Evolutionary conservation across 805 yeast genomes (phyloP).

Genomic region (Kockiozyma suomiensis): DNA sequence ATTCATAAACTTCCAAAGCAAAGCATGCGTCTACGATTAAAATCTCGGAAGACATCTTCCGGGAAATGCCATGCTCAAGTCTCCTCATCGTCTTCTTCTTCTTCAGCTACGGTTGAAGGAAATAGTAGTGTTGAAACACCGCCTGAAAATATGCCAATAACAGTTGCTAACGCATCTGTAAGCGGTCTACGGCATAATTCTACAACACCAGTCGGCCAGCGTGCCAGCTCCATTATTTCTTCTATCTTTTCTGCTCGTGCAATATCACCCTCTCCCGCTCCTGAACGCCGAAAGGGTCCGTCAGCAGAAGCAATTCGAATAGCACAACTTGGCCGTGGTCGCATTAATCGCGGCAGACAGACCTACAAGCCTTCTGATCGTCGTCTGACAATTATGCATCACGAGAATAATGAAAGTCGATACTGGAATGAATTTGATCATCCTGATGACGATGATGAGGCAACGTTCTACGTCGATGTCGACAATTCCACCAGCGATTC

Average conservation of each 20-base stretch:
- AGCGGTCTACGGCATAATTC: background rate
- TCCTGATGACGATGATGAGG: slow-evolving; percentile 54
- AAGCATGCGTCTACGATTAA: background rate
- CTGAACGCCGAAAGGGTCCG: background rate
- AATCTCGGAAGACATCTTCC: background rate
- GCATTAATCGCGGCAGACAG: slow-evolving; percentile 6
- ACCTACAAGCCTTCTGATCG: slow-evolving; percentile 1
- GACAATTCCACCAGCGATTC: slow-evolving; percentile 38
- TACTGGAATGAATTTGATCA: slow-evolving; percentile 74
- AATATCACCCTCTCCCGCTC: slow-evolving; percentile 1
- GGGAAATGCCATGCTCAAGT: background rate
- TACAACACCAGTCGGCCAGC: background rate
- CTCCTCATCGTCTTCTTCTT: slow-evolving; percentile 24
- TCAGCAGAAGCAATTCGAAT: slow-evolving; percentile 14
- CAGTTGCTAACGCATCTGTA: background rate
- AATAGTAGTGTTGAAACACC: slow-evolving; percentile 30
- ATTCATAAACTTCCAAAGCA: slow-evolving; percentile 52
- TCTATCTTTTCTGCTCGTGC: slow-evolving; percentile 11
- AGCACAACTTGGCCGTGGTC: slow-evolving; percentile 15
- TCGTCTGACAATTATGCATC: slow-evolving; percentile 10
- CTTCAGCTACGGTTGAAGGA: slow-evolving; percentile 14
- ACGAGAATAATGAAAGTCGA: slow-evolving; percentile 40
- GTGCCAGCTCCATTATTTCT: slow-evolving; percentile 16
- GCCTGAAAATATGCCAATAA: slow-evolving; percentile 17
- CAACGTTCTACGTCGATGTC: slow-evolving; percentile 37